These are phyloP conservation scores for Stylonectria norvegica DNA, from an alignment of 2,329 filamentous ascomycete species.

Conservation along the genomic window DNA sequence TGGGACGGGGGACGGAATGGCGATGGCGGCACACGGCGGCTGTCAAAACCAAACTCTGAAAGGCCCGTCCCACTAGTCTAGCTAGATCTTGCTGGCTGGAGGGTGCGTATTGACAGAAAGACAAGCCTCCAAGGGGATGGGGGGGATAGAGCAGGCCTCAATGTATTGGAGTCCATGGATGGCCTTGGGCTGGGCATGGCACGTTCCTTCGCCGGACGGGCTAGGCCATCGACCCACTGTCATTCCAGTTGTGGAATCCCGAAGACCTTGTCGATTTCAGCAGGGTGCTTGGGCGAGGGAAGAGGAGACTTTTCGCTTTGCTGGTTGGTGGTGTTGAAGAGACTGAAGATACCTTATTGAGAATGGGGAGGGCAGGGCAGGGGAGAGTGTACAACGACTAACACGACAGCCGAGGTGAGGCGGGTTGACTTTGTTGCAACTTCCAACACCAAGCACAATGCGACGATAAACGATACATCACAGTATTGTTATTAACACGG, in stretches of 20 bases:
- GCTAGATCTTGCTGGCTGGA: slow-evolving; percentile 22
- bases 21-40: slow-evolving; percentile 26
- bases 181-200: too few species aligned
- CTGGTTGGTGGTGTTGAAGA: not conserved
- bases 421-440: too few species aligned
- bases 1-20: slow-evolving; percentile 8
- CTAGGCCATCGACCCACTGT: slow-evolving; percentile 19
- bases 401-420: not conserved
- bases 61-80: slow-evolving; percentile 29
- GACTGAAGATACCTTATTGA: not conserved
- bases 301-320: slow-evolving; percentile 1
- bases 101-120: not conserved
- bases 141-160: slow-evolving; percentile 11
- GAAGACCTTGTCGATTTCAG: slow-evolving; percentile 16
- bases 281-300: not conserved
- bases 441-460: too few species aligned
- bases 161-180: slow-evolving; percentile 14
- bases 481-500: too few species aligned
- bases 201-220: slow-evolving; percentile 6
- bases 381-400: not conserved
- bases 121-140: not conserved
- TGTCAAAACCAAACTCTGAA: slow-evolving; percentile 28
- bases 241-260: slow-evolving; percentile 30
- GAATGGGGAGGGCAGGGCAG: not conserved
- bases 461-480: too few species aligned